Conservation (phyloP, 2,329 filamentous ascomycete genomes). For the Tympanopsis confertula region DNA sequence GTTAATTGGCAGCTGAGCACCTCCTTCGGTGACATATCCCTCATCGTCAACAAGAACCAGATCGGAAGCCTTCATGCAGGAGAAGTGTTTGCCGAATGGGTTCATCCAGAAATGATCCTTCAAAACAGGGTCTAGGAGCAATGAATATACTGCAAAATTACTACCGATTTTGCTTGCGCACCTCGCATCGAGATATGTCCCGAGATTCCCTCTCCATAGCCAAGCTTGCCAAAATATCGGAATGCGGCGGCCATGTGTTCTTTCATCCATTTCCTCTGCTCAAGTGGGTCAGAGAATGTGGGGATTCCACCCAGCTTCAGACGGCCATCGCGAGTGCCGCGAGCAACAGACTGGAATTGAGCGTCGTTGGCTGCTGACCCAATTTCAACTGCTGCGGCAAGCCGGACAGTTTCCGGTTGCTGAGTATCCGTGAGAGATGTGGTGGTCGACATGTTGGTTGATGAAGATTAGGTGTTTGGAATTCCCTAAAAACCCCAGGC, state of each 20-base stretch:
- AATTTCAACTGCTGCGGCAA: neutral
- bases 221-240: slow-evolving; percentile 19
- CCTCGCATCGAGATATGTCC: slow-evolving; percentile 29
- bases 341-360: slow-evolving; percentile 19
- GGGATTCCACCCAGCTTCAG: slow-evolving; percentile 20
- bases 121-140: slow-evolving; percentile 13
- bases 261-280: slow-evolving; percentile 10
- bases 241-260: slow-evolving; percentile 32
- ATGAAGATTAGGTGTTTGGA: no score
- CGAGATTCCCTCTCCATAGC: slow-evolving; percentile 25
- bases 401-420: neutral
- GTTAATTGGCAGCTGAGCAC: slow-evolving; percentile 18
- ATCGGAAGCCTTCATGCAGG: slow-evolving; percentile 25
- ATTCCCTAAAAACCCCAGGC: no score
- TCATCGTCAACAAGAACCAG: slow-evolving; percentile 19
- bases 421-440: neutral
- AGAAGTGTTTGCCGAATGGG: slow-evolving; percentile 29
- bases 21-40: slow-evolving; percentile 2
- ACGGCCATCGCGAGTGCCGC: slow-evolving; percentile 18
- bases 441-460: neutral
- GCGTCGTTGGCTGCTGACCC: neutral
- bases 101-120: slow-evolving; percentile 22
- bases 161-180: neutral
- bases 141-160: neutral
- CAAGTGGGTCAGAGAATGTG: neutral